These are phyloP conservation scores for Globisporangium nagaii DNA, from an alignment of 352 stramenopile genomes.

Conservation along the genomic window DNA sequence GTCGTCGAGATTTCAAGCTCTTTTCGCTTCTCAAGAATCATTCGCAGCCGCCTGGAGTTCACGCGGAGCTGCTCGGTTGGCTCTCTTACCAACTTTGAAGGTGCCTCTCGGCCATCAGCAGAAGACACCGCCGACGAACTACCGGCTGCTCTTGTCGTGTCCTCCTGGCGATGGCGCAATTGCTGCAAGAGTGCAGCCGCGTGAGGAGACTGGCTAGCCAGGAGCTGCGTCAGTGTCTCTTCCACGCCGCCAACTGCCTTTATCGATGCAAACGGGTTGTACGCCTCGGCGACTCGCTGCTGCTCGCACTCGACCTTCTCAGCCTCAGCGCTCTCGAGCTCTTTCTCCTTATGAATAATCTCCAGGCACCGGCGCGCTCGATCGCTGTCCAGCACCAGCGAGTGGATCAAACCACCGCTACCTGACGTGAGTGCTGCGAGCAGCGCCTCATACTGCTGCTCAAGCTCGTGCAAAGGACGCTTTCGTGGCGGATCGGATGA, in stretches of 20 bases:
- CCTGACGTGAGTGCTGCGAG: neutral
- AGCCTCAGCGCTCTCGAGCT: conserved; percentile 22
- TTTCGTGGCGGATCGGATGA: neutral
- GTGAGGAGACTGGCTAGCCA: conserved; percentile 22
- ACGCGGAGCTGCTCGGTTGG: conserved; percentile 14
- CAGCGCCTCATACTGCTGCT: conserved; percentile 1
- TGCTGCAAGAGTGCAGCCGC: conserved; percentile 23
- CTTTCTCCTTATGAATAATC: conserved; percentile 27
- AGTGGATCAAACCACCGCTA: neutral
- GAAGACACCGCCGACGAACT: neutral
- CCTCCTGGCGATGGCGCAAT: conserved; percentile 50
- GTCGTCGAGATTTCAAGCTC: conserved; percentile 18
- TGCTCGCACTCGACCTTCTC: conserved; percentile 14
- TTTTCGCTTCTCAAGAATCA: conserved; percentile 30
- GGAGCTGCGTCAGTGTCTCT: conserved; percentile 28
- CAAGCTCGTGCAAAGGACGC: neutral
- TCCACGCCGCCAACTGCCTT: conserved; percentile 49
- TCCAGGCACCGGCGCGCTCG: conserved; percentile 21
- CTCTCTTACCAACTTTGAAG: neutral
- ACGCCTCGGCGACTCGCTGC: conserved; percentile 16
- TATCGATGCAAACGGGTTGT: conserved; percentile 56
- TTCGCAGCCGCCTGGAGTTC: conserved; percentile 25
- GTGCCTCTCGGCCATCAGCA: neutral
- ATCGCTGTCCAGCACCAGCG: neutral
- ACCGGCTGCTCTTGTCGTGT: conserved; percentile 13